Conservation (phyloP, 495 filamentous ascomycete species). For the Antarctomyces pellizariae region DNA sequence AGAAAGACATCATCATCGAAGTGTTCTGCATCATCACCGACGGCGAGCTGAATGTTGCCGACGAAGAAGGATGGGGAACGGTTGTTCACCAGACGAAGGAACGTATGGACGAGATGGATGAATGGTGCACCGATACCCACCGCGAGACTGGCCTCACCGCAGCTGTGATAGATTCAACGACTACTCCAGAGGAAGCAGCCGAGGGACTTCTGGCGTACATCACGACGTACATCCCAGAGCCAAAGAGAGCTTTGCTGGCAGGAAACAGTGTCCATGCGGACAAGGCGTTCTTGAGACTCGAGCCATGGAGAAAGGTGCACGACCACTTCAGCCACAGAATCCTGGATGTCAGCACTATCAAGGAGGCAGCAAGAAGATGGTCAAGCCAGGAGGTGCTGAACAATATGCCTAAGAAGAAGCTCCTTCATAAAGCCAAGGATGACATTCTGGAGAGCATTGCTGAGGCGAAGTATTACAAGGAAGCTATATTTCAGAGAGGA, state of each 20-base stretch:
- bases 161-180: slow-evolving; percentile 48
- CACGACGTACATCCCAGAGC: slow-evolving; percentile 36
- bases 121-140: slow-evolving; percentile 32
- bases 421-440: slow-evolving; percentile 56
- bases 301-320: slow-evolving; percentile 46
- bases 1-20: slow-evolving; percentile 66
- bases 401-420: slow-evolving; percentile 43
- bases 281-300: slow-evolving; percentile 51
- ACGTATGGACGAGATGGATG: slow-evolving; percentile 51
- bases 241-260: slow-evolving; percentile 45
- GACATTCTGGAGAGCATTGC: slow-evolving; percentile 92
- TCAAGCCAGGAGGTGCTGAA: slow-evolving; percentile 31
- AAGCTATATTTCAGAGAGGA: slow-evolving; percentile 28
- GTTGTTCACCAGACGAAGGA: slow-evolving; percentile 54
- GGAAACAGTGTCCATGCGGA: slow-evolving; percentile 89
- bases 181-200: slow-evolving; percentile 49
- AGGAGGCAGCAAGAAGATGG: slow-evolving; percentile 77
- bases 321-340: slow-evolving; percentile 73
- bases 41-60: slow-evolving; percentile 47
- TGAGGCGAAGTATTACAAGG: slow-evolving; percentile 65
- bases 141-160: slow-evolving; percentile 55
- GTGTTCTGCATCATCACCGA: slow-evolving; percentile 89
- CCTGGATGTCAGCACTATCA: slow-evolving; percentile 73
- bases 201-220: slow-evolving; percentile 56
- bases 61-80: slow-evolving; percentile 53